Percentiles rank a stretch among this genome's conserved stretches.
phyloP scores from a whole-genome alignment of 768 basidiomycete species.

The Cystofilobasidium ferigula region DNA sequence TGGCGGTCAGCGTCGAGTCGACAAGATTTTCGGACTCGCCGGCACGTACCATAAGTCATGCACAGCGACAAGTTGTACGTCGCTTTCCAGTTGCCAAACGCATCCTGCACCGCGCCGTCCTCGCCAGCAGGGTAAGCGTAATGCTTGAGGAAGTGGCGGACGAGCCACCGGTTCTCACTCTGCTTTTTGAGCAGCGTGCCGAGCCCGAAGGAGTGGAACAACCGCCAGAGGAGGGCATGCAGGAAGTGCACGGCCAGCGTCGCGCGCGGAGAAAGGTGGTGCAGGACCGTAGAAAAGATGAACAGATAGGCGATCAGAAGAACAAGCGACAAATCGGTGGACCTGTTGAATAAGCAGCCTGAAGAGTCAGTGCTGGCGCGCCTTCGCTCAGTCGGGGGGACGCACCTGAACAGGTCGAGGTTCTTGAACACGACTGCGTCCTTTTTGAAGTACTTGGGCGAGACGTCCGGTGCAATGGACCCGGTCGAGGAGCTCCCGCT shows the following conservation, averaged over 20 bases:
- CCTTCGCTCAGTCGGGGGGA: neutral
- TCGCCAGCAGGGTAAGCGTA: conserved; percentile 64
- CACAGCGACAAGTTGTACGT: conserved; percentile 84
- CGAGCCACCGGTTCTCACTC: conserved; percentile 73
- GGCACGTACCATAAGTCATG: conserved; percentile 75
- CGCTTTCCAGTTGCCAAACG: conserved; percentile 89
- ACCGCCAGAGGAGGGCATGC: conserved; percentile 74
- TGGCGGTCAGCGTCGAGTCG: neutral
- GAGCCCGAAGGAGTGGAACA: conserved; percentile 77
- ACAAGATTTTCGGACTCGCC: neutral
- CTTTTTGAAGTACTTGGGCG: conserved; percentile 79
- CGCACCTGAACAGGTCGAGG: conserved; percentile 73
- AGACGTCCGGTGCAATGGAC: conserved; percentile 54
- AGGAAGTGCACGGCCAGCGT: conserved; percentile 52
- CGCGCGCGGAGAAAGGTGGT: conserved; percentile 49
- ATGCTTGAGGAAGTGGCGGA: conserved; percentile 86
- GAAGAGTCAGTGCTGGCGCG: neutral
- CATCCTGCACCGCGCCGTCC: conserved; percentile 74
- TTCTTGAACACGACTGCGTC: conserved; percentile 72
- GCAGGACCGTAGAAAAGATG: conserved; percentile 49
- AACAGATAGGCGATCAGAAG: conserved; percentile 61
- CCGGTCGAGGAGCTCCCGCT: neutral
- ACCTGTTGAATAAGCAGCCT: conserved; percentile 42
- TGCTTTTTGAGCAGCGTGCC: conserved; percentile 76
- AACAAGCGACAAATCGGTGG: conserved; percentile 70